phyloP scores from a whole-genome alignment of 176 grass and related monocot genomes.

The Neostapfia colusana region DNA sequence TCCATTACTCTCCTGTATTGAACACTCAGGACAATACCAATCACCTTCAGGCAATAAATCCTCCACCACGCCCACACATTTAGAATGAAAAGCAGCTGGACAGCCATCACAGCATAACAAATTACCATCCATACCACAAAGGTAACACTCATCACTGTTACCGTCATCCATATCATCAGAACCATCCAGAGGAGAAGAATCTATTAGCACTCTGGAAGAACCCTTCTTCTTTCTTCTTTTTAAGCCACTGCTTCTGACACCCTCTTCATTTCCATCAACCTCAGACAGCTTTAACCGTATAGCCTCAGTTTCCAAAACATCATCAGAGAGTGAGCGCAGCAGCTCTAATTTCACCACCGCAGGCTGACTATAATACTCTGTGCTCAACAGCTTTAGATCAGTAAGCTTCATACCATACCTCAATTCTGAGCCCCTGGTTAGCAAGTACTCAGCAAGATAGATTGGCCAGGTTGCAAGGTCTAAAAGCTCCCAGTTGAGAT shows the following conservation, averaged over 20 bases:
- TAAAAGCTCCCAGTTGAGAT: constrained; percentile 93
- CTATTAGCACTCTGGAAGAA: constrained; percentile 16
- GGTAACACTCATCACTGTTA: constrained; percentile 88
- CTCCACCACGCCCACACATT: constrained; percentile 82
- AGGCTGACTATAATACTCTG: constrained; percentile 81
- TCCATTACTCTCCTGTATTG: constrained; percentile 57
- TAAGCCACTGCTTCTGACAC: constrained; percentile 32
- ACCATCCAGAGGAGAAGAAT: constrained; percentile 42
- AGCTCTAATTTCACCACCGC: constrained; percentile 79
- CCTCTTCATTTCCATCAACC: constrained; percentile 52
- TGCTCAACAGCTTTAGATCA: constrained; percentile 61
- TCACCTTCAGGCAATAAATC: constrained; percentile 90
- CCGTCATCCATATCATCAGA: constrained; percentile 61
- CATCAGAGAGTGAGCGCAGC: constrained; percentile 75
- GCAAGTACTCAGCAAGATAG: constrained; percentile 85
- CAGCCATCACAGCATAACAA: constrained; percentile 97
- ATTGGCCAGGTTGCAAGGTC: constrained; percentile 95
- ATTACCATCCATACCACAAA: constrained; percentile 92
- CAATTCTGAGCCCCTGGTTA: constrained; percentile 64
- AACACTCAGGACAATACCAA: constrained; percentile 92
- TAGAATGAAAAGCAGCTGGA: constrained; percentile 96
- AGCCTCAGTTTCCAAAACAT: constrained; percentile 69
- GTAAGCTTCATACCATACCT: constrained; percentile 65
- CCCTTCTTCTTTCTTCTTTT: constrained; percentile 34
- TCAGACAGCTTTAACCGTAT: constrained; percentile 65